phyloP scores from a whole-genome alignment of 805 yeast genomes.

The Ogataea haglerorum region DNA sequence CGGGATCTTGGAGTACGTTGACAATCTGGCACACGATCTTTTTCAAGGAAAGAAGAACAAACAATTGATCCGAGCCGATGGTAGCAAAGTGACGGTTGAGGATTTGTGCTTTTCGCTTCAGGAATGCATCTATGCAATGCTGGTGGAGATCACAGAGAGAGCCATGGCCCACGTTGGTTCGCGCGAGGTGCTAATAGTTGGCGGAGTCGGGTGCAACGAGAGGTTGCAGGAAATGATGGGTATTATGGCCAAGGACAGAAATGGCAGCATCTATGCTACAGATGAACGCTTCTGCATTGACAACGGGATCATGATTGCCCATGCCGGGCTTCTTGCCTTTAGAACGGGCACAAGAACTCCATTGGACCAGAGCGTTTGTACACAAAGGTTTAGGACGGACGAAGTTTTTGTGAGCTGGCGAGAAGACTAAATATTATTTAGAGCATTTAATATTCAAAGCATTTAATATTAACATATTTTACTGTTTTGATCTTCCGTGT shows the following conservation, averaged over 20 bases:
- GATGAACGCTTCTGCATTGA: constrained; percentile 97
- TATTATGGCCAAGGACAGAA: constrained; percentile 85
- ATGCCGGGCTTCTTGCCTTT: constrained; percentile 86
- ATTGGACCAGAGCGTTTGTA: constrained; percentile 73
- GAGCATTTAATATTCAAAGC: no score
- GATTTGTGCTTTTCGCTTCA: constrained; percentile 92
- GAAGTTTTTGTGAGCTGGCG: constrained; percentile 92
- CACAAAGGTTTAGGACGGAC: constrained; percentile 92
- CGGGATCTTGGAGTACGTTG: constrained; percentile 86
- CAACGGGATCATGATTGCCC: constrained; percentile 98
- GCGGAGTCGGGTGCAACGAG: constrained; percentile 97
- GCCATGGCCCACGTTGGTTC: constrained; percentile 97
- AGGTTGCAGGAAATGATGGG: constrained; percentile 95
- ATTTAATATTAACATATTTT: no score
- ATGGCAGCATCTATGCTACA: constrained; percentile 88
- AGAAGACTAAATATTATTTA: constrained; percentile 40
- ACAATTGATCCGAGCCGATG: constrained; percentile 39
- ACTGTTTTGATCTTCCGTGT: not conserved
- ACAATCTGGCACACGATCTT: constrained; percentile 71
- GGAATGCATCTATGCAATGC: constrained; percentile 90
- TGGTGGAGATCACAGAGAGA: constrained; percentile 95
- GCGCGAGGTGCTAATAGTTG: constrained; percentile 87
- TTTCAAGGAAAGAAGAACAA: constrained; percentile 45
- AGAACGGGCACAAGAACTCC: constrained; percentile 66
- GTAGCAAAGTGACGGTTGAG: constrained; percentile 64